Evolutionary conservation across 208 protist genomes (phyloP), one percentile per base, ranked within the genome.

Genomic region (Porcisia hertigi): DNA sequence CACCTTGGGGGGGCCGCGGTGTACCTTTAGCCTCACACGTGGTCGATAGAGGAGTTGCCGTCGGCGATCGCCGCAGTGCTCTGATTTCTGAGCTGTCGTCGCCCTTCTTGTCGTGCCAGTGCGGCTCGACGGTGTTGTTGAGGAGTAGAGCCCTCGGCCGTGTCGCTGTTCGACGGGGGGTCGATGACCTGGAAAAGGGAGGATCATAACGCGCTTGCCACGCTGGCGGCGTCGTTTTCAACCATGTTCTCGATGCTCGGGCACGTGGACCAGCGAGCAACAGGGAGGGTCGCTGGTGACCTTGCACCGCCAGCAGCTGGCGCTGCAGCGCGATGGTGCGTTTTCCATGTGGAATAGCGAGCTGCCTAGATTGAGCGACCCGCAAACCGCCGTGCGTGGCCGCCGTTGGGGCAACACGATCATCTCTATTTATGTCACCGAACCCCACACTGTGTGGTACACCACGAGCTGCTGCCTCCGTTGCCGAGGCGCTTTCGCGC

Each of bases 41-140:
- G 18, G 52, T 11, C 55, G 75, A 77, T 3, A 78, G 58, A n/a
- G 78, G 78, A 7, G 78, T 78, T 30, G 67, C 73, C 1, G 78
- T 82, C 53, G 49, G 39, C 1, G 69, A 78, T 52, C 73, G 73
- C 25, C 65, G 66, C 41, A 14, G 25, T 58, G 47, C 25, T 57
- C 39, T 11, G 25, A 5, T 41, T 41, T 57, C 66, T 57, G 66
- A 5, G 16, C 36, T 45, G 66, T 49, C 39, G 45, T 49, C 66
- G 30, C 47, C 39, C 12, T 12, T 14, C 25, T 57, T 57, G 47
- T 30, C 23, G 43, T 20, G 11, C 43, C 66, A 57, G 47, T 57
- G 47, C 25, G 53, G 66, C n/a, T 25, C 30, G 47, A 39, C 12
- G 47, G 49, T 20, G 3, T 30, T 57, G 25, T 7, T n/a, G 47